Base-by-base conservation (phyloP, 257 asterid species). In the Solanum etuberosum region DNA sequence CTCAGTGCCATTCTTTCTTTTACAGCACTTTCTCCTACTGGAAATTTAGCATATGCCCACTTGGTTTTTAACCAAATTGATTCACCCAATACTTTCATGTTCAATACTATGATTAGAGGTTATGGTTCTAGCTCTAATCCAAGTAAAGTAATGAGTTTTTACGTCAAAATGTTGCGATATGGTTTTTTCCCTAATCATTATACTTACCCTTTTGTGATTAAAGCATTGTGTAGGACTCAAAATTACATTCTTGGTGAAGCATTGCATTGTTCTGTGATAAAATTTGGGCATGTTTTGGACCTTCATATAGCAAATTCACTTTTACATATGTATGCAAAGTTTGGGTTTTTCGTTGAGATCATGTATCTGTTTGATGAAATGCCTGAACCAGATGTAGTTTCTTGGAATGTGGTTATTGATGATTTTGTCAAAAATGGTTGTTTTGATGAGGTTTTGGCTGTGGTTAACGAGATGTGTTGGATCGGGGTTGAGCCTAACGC, bases 401-500 rank as follows among this genome's bases (percentile, higher is more conserved):
- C 97, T 34, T 94, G 98, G 98, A 96, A 96, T 87, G 91, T 93
- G 21, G 43, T 94, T 46, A 40, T 94, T 57, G 63, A 90, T 87
- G 93, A 95, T 25, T 90, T 90, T 82, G 89, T 91, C 70, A 93
- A 89, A 57, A 71, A 73, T 87, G 96, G 94, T 9, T 73, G 18
- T 34, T 86, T 88, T 27, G 90, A 90, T 72, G 86, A 90, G 40
- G 95, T 87, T 63, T 83, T 74, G 8, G 67, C 21, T 82, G 89
- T 91, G 42, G 89, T 94, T 63, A 86, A 73, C n/a, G 77, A 87
- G 29, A 93, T 94, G 99, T 73, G 85, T 91, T 6, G 32, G 88
- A 48, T 83, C 87, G 92, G 94, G 86, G 51, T 92, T 92, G 89
- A 93, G 90, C 96, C 96, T 18, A 97, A 94, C 90, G 88, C 92